These are phyloP conservation scores for Corynascus novoguineensis DNA, from an alignment of 495 filamentous ascomycete species.

Conservation along the genomic window DNA sequence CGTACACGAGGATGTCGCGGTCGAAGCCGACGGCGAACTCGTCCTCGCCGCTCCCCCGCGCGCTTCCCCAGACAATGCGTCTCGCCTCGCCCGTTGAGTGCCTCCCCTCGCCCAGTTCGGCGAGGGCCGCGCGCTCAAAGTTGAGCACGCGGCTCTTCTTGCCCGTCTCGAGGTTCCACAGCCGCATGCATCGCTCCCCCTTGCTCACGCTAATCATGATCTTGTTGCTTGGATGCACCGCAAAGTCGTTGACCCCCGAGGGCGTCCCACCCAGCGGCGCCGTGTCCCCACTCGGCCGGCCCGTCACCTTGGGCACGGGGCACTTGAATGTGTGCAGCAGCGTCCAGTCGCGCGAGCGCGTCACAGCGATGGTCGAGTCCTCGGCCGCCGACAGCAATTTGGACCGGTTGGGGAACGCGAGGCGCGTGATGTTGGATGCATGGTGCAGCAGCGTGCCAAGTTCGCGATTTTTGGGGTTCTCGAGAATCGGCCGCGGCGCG, in stretches of 20 bases:
- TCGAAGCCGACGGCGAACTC: conserved; percentile 89
- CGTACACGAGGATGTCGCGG: conserved; percentile 75
- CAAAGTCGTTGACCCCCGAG: conserved; percentile 89
- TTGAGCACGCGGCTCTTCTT: conserved; percentile 90
- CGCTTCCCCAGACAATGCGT: conserved; percentile 71
- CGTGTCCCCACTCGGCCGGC: conserved; percentile 85
- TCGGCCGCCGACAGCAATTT: conserved; percentile 82
- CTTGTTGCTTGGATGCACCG: conserved; percentile 92
- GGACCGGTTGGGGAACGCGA: conserved; percentile 76
- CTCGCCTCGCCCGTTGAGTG: conserved; percentile 77
- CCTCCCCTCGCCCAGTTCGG: conserved; percentile 67
- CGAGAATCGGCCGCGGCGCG: conserved; percentile 60
- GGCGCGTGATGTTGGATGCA: conserved; percentile 65
- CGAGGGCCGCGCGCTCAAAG: conserved; percentile 63
- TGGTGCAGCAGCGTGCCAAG: conserved; percentile 85
- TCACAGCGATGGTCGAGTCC: conserved; percentile 83
- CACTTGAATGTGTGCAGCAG: conserved; percentile 86
- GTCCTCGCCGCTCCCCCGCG: conserved; percentile 56
- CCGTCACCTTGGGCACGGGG: conserved; percentile 74
- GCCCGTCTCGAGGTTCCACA: conserved; percentile 96
- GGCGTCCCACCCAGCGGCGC: conserved; percentile 77
- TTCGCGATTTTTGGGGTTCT: conserved; percentile 82
- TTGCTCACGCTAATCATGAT: conserved; percentile 86
- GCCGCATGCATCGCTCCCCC: conserved; percentile 81
- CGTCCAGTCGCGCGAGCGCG: conserved; percentile 82